Percentiles rank a stretch among this genome's conserved stretches.
Conservation (phyloP, 2,329 filamentous ascomycete genomes). For the Thelonectria blattea region DNA sequence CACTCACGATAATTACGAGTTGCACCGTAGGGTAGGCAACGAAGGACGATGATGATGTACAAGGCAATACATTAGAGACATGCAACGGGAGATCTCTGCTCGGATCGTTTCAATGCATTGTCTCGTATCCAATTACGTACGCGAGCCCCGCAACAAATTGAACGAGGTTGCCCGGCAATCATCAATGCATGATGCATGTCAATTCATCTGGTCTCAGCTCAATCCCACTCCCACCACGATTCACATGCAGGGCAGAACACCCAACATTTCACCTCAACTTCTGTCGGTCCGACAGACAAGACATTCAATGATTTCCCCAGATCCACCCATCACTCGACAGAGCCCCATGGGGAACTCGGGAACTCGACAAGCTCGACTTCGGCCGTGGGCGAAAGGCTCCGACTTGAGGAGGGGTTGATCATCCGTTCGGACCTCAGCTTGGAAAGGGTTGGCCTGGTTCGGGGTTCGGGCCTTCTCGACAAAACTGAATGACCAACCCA, state of each 20-base stretch:
- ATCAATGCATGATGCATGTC: neutral
- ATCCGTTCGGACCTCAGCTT: neutral
- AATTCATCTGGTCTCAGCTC: neutral
- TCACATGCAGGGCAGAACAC: neutral
- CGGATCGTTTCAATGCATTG: neutral
- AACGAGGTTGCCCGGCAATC: neutral
- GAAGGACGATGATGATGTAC: neutral
- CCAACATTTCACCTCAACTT: neutral
- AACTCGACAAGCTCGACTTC: neutral
- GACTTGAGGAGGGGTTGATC: neutral
- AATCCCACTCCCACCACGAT: neutral
- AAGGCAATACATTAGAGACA: neutral
- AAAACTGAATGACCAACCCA: neutral
- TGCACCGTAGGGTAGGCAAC: neutral
- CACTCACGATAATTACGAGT: neutral
- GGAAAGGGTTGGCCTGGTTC: neutral
- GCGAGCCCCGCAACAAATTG: neutral
- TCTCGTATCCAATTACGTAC: neutral
- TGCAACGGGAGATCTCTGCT: neutral
- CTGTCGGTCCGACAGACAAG: neutral
- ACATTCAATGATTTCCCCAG: neutral
- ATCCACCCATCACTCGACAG: neutral
- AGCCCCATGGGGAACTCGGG: neutral
- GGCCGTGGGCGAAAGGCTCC: neutral
- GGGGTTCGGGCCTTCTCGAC: conserved; percentile 12